phyloP scores from a whole-genome alignment of 306 rosid genomes.

The Cucurbita maxima region DNA sequence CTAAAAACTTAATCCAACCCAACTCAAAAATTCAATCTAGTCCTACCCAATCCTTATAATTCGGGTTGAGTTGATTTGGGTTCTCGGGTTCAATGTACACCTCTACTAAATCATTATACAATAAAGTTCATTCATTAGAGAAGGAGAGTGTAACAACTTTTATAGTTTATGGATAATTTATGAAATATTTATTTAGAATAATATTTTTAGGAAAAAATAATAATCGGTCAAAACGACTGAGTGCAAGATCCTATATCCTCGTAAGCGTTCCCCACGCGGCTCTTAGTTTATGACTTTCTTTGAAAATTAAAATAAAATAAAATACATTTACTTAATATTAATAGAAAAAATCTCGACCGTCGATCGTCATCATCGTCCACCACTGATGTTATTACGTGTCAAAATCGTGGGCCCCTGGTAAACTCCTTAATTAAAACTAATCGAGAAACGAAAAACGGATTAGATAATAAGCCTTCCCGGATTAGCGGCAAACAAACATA shows the following conservation, averaged over 20 bases:
- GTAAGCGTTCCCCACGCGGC: not conserved
- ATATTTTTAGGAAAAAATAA: not conserved
- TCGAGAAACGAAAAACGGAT: not conserved
- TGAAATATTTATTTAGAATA: not conserved
- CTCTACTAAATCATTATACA: too few relatives aligned
- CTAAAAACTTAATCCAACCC: too few relatives aligned
- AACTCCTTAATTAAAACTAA: not conserved
- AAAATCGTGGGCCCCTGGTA: not conserved
- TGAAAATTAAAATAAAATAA: not conserved
- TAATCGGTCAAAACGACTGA: not conserved
- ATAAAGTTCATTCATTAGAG: too few relatives aligned
- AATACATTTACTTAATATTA: not conserved
- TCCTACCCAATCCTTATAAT: too few relatives aligned
- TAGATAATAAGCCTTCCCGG: constrained; percentile 1
- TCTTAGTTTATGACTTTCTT: not conserved
- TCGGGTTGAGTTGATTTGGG: too few relatives aligned
- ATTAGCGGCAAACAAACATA: constrained; percentile 5
- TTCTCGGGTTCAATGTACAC: too few relatives aligned
- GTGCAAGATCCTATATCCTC: not conserved
- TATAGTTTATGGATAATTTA: not conserved
- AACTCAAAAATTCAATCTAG: too few relatives aligned
- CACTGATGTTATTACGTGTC: not conserved
- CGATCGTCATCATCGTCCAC: not conserved
- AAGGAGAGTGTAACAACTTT: too few relatives aligned
- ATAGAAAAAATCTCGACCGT: not conserved